Percentiles rank a stretch among this genome's conserved stretches.
These are phyloP conservation scores for Saccharomyces uvarum DNA, from an alignment of 1,139 yeast species.

Conservation along the genomic window DNA sequence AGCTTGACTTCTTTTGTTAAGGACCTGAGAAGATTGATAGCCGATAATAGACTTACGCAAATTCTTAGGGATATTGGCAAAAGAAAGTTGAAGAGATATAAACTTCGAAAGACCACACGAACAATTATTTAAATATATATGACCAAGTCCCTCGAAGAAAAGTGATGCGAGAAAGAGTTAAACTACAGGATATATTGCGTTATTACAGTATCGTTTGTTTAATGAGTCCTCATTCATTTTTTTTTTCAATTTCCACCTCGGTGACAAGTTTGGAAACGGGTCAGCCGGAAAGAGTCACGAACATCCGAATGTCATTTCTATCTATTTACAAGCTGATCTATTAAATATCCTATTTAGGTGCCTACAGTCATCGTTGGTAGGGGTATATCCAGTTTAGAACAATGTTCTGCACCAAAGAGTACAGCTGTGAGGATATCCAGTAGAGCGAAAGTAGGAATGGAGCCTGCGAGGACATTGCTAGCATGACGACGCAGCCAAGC, in stretches of 20 bases:
- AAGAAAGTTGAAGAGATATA: background rate
- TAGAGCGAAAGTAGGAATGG: constrained; percentile 73
- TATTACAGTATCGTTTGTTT: background rate
- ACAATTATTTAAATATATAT: background rate
- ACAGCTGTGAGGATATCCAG: constrained; percentile 80
- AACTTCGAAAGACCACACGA: background rate
- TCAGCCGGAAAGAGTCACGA: background rate
- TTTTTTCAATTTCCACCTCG: background rate
- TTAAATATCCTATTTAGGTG: background rate
- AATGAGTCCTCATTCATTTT: background rate
- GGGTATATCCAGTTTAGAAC: constrained; percentile 65
- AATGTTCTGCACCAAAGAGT: constrained; percentile 67
- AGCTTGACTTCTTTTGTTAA: constrained; percentile 2
- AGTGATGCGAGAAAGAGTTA: background rate
- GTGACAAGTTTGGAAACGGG: background rate
- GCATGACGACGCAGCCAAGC: constrained; percentile 67
- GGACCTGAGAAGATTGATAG: background rate
- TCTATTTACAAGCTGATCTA: constrained; percentile 23
- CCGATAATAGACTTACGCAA: background rate
- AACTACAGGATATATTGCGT: background rate
- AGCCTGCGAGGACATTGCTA: constrained; percentile 80
- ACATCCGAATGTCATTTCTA: background rate
- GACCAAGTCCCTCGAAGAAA: background rate
- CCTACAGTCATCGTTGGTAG: constrained; percentile 8
- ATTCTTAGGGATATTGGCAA: background rate